Conservation (phyloP, 345 rosid species). For the Carallia pectinifolia region DNA sequence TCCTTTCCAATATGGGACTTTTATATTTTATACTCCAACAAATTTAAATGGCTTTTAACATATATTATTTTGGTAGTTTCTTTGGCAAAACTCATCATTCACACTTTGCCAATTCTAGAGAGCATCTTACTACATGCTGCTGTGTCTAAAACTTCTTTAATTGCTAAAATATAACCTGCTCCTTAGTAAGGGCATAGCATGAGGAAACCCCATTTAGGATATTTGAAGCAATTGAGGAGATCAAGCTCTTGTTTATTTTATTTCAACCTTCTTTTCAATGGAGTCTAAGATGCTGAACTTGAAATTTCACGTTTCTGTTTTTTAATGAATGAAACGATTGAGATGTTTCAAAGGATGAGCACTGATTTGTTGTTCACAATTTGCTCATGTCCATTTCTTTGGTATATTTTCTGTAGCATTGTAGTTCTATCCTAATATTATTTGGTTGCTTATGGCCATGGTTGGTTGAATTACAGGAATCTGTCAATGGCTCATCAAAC, state of each 20-base stretch:
- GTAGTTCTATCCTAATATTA: background rate
- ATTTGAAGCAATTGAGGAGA: background rate
- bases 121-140: background rate
- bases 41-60: background rate
- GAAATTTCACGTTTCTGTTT: constrained; percentile 4
- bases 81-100: background rate
- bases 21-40: no score
- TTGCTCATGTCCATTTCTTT: background rate
- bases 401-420: background rate
- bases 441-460: background rate
- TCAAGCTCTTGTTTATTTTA: background rate
- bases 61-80: background rate
- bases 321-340: background rate
- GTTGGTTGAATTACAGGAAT: constrained; percentile 39
- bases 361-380: background rate
- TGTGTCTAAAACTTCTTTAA: background rate
- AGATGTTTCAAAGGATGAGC: background rate
- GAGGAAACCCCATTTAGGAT: background rate
- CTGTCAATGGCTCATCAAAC: constrained; percentile 40
- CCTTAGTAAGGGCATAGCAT: background rate
- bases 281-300: constrained; percentile 5
- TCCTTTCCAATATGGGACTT: no score
- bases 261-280: background rate
- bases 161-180: background rate
- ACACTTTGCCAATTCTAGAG: background rate